phyloP scores from a whole-genome alignment of 2,329 filamentous ascomycete species.

The Arthrobotrys entomopaga region DNA sequence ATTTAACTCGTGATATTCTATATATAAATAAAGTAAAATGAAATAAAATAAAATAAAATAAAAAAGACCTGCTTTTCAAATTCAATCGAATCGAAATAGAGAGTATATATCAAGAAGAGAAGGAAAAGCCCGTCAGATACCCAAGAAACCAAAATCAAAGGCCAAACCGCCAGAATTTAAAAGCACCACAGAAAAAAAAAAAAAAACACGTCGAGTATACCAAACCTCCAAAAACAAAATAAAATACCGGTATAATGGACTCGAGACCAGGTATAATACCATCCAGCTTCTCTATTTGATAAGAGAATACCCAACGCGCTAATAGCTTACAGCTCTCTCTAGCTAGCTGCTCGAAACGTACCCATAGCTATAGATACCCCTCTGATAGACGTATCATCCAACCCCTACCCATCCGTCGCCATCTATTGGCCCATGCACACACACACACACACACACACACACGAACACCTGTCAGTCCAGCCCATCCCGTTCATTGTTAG shows the following conservation, averaged over 20 bases:
- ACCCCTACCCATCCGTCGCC: not conserved
- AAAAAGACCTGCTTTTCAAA: slow-evolving; percentile 16
- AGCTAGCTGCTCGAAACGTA: no score
- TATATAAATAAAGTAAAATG: no score
- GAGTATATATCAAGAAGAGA: not conserved
- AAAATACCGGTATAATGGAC: no score
- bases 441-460: no score
- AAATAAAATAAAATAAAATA: not conserved
- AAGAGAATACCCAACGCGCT: slow-evolving; percentile 12
- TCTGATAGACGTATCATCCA: slow-evolving; percentile 9
- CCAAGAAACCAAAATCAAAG: no score
- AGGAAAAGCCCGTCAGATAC: no score
- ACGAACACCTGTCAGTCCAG: no score
- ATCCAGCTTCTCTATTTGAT: not conserved
- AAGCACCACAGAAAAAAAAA: not conserved
- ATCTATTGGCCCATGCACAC: slow-evolving; percentile 14
- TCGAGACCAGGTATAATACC: no score
- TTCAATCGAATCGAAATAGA: slow-evolving; percentile 12
- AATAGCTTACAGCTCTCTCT: not conserved
- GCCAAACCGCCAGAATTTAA: not conserved
- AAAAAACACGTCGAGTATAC: not conserved
- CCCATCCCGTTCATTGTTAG: no score
- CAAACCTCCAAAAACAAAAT: no score
- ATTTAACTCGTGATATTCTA: no score
- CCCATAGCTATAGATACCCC: not conserved